Base-by-base conservation (phyloP, 495 filamentous ascomycete genomes). In the Saxispiralis lemnorum region DNA sequence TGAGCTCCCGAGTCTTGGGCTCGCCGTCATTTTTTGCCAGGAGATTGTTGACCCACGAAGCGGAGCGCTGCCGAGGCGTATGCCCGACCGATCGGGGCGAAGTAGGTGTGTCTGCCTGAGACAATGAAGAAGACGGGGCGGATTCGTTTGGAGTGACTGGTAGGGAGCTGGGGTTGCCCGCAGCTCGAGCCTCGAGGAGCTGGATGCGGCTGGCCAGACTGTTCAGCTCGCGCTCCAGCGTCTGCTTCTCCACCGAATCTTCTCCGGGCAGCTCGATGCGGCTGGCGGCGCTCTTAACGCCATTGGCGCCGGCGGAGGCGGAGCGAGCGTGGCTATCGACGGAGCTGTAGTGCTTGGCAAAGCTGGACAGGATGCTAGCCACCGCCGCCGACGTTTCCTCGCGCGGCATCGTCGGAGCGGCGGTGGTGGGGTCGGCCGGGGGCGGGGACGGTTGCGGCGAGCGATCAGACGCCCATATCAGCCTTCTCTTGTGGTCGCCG, bases 121-220 rank as follows among this genome's bases (percentile, higher is more conserved):
- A 54, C 56, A 53, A 60, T 44, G 51, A 61, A 41, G 51, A 61
- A 41, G 56, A 54, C 41, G 48, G 53, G 31, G 44, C 41, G 34
- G 56, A 56, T 48, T 63, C 61, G 41, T 55, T 55, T 4, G 62
- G 62, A 3, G 62, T 65, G 35, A 63, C 59, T 37, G 62, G 62
- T 13, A 53, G 48, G 18, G 52, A 50, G 39, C 46, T 53, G 49
- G 62, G 57, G 45, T 56, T 63, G 35, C 54, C 52, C 32, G 55
- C 56, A 10, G 66, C 66, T 41, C 58, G 62, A 38, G 59, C 57
- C 46, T 70, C 67, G 31, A 70, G 56, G 35, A 57, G 56, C 32
- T 65, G 65, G 17, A 69, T 59, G 43, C 67, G 62, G 18, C 59
- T 47, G 13, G 63, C 62, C 17, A 70, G 50, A 10, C 61, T 61